Evolutionary conservation across 768 basidiomycete genomes (phyloP).

Genomic region (Kwoniella bestiolae): DNA sequence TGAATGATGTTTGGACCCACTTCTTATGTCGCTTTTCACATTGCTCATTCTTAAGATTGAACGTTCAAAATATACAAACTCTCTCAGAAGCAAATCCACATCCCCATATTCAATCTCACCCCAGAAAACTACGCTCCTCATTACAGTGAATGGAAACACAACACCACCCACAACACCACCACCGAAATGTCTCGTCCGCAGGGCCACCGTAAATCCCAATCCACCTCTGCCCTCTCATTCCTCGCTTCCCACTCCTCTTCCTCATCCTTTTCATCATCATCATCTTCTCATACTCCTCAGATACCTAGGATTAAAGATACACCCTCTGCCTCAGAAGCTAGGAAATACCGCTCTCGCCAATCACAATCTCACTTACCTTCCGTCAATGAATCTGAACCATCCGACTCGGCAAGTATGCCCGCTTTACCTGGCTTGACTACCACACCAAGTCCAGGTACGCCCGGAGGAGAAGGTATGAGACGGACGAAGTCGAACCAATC

Average conservation of each 20-base stretch:
- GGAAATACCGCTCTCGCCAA: constrained; percentile 1
- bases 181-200: constrained; percentile 26
- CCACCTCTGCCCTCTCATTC: constrained; percentile 39
- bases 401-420: constrained; percentile 13
- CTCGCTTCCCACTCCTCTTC: constrained; percentile 22
- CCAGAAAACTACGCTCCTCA: neutral
- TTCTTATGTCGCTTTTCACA: neutral
- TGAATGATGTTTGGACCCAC: constrained; percentile 5
- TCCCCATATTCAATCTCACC: neutral
- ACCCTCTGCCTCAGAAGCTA: neutral
- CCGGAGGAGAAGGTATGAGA: constrained; percentile 1
- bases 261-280: constrained; percentile 8
- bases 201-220: constrained; percentile 43
- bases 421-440: constrained; percentile 19
- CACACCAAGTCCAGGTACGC: neutral
- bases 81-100: too few species aligned
- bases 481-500: neutral
- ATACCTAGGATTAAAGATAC: neutral
- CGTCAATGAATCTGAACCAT: constrained; percentile 9
- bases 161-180: too few species aligned
- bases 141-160: too few species aligned
- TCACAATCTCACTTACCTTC: constrained; percentile 17
- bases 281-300: too few species aligned
- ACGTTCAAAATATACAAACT: too few species aligned
- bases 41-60: neutral